Base-by-base conservation (phyloP, 176 grass and related monocot species). In the Oropetium thomaeum region DNA sequence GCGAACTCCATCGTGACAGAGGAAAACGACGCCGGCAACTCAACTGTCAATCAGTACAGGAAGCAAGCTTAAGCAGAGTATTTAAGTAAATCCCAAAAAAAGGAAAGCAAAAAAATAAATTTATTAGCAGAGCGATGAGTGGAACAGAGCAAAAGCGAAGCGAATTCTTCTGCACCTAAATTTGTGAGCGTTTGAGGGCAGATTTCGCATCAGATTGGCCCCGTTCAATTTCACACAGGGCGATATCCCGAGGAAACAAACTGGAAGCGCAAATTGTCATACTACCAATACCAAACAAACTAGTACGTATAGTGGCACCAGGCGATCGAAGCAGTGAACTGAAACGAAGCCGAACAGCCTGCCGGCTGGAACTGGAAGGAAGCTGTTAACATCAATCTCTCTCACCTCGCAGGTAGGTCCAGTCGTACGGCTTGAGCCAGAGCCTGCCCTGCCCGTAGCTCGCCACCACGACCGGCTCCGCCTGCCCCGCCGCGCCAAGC, bases 391-490 rank as follows among this genome's bases (percentile, higher is more conserved):
- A 17, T 45, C 45, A 23, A 5, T 25, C 83, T 63, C 26, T 25
- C 83, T 63, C 26, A 97, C 95, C 89, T 82, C 95, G 88, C 51
- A 98, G 76, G 83, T 98, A 98, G 35, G 75, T 94, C 91, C 96
- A 98, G 52, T 94, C 96, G 86, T 90, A 94, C 43, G 81, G 91
- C 70, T 73, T 85, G 37, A 98, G 87, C 82, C 66, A 86, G 53
- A 92, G 81, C 44, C 62, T 81, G 31, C 42, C 31, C 74, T 87
- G 79, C 16, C 84, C 88, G 79, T 83, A 98, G 91, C 86, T 92
- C 10, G 84, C 55, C 47, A 83, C 33, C 80, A 88, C 80, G 62
- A 55, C 75, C 41, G 69, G 75, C 75, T 83, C 75, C 75, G 42
- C 75, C 80, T 74, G 74, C 52, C 74, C 74, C 65, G 70, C 55